These are phyloP conservation scores for Actinidia arguta DNA, from an alignment of 179 eudicot genomes.

Conservation along the genomic window DNA sequence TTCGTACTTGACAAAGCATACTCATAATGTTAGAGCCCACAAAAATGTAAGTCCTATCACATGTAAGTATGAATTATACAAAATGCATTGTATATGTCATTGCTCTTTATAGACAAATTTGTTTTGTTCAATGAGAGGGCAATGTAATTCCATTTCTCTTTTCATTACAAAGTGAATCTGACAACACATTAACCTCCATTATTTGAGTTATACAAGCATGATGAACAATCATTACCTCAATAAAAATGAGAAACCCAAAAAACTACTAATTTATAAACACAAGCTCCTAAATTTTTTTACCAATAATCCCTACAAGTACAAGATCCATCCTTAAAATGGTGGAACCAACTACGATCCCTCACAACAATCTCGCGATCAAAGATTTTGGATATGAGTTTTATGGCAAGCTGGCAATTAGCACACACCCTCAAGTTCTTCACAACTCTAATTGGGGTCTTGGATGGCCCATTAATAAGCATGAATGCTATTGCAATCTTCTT, in stretches of 20 bases:
- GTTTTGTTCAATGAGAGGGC: too few species aligned
- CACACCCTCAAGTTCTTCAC: slow-evolving; percentile 90
- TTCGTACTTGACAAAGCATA: too few species aligned
- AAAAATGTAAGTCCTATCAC: too few species aligned
- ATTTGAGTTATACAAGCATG: neutral
- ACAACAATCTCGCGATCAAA: slow-evolving; percentile 72
- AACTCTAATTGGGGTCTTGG: slow-evolving; percentile 64
- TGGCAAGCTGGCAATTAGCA: slow-evolving; percentile 81
- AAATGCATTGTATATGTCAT: too few species aligned
- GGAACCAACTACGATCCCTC: slow-evolving; percentile 94
- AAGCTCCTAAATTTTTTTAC: slow-evolving; percentile 41
- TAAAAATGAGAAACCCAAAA: neutral
- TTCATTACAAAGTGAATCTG: neutral
- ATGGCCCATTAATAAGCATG: slow-evolving; percentile 70
- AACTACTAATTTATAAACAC: neutral
- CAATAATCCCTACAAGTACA: slow-evolving; percentile 91
- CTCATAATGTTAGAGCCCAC: too few species aligned
- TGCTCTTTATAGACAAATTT: too few species aligned
- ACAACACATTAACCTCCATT: neutral
- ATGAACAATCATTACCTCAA: neutral
- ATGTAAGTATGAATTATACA: too few species aligned
- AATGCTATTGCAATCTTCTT: slow-evolving; percentile 93
- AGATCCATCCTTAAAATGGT: slow-evolving; percentile 79
- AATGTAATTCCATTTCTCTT: neutral
- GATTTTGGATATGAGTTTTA: slow-evolving; percentile 76